These are phyloP conservation scores for Alisma plantagoaquatica DNA, from an alignment of 106 monocot species.

Conservation along the genomic window DNA sequence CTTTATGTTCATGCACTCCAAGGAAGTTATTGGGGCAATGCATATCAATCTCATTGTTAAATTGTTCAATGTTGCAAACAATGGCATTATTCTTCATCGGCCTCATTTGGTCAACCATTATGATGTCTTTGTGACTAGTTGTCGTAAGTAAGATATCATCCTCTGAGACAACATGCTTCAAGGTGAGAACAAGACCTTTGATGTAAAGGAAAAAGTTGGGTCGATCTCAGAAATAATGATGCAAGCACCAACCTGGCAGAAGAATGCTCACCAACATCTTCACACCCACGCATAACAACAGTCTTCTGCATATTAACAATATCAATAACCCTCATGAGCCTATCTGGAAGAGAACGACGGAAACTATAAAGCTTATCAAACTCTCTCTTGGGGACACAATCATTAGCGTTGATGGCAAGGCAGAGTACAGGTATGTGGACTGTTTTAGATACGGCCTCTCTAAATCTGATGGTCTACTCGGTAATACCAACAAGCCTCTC, in stretches of 20 bases:
- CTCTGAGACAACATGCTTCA: background rate
- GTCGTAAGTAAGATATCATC: conserved; percentile 23
- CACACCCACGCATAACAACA: conserved; percentile 49
- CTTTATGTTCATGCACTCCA: conserved; percentile 31
- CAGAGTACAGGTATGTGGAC: conserved; percentile 35
- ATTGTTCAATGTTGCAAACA: conserved; percentile 45
- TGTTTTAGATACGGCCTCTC: conserved; percentile 69
- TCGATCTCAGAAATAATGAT: conserved; percentile 3
- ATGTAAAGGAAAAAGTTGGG: background rate
- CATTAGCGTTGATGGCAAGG: conserved; percentile 11
- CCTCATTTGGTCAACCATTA: conserved; percentile 43
- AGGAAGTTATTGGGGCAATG: conserved; percentile 19
- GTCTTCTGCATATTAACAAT: conserved; percentile 69
- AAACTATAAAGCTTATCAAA: conserved; percentile 68
- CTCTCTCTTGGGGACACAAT: conserved; percentile 76
- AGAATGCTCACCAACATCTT: conserved; percentile 62
- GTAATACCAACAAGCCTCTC: conserved; percentile 49
- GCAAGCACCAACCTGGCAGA: conserved; percentile 32
- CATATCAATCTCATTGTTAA: conserved; percentile 45
- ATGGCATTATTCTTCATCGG: conserved; percentile 53
- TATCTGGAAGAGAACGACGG: conserved; percentile 66
- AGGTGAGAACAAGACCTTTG: conserved; percentile 1
- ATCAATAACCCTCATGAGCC: conserved; percentile 63
- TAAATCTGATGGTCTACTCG: conserved; percentile 56
- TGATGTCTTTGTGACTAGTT: conserved; percentile 40